These are phyloP conservation scores for Dysphania ambrosioides DNA, from an alignment of 148 eudicot species.

Conservation along the genomic window DNA sequence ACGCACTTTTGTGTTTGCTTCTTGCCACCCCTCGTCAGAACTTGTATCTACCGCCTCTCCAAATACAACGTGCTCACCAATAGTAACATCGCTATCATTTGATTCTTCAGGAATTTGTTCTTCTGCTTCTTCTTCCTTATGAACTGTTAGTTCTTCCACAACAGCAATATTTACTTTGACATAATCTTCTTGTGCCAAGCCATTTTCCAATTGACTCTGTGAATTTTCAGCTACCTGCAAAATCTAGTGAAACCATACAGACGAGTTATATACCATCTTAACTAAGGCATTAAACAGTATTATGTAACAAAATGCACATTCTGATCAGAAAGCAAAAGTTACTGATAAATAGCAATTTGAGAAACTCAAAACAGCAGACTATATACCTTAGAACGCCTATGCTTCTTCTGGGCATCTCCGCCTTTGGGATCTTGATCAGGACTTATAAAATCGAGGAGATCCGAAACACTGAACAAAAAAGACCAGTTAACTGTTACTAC, in stretches of 20 bases:
- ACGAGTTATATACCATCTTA: slow-evolving; percentile 1
- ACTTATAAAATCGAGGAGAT: slow-evolving; percentile 93
- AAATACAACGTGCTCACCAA: slow-evolving; percentile 28
- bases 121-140: slow-evolving; percentile 12
- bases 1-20: slow-evolving; percentile 75
- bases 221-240: slow-evolving; percentile 54
- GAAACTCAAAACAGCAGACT: background rate
- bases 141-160: slow-evolving; percentile 15
- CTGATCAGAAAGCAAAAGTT: background rate
- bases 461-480: slow-evolving; percentile 78
- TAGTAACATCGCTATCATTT: slow-evolving; percentile 24
- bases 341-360: background rate
- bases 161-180: slow-evolving; percentile 25
- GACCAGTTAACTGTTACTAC: slow-evolving; percentile 17
- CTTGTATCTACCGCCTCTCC: slow-evolving; percentile 42
- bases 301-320: background rate
- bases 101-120: slow-evolving; percentile 29
- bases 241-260: slow-evolving; percentile 37
- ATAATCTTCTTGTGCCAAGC: slow-evolving; percentile 27
- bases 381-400: slow-evolving; percentile 82
- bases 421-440: slow-evolving; percentile 78
- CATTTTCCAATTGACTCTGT: slow-evolving; percentile 28
- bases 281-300: background rate
- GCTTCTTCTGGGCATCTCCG: slow-evolving; percentile 67
- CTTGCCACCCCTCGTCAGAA: slow-evolving; percentile 96